phyloP scores from a whole-genome alignment of 129 eudicot genomes.

The Lonicera japonica region DNA sequence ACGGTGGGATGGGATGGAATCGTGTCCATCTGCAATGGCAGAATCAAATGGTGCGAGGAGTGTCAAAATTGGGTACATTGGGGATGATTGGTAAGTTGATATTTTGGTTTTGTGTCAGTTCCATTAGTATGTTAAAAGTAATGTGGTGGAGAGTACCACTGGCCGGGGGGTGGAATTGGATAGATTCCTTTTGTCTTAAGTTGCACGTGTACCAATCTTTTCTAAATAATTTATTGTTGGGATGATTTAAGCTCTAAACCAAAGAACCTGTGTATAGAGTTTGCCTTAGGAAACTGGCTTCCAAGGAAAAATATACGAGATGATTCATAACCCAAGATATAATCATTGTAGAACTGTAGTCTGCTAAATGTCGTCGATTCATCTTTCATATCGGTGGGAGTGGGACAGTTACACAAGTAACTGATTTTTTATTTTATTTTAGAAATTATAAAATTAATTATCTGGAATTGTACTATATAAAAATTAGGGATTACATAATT shows the following conservation, averaged over 20 bases:
- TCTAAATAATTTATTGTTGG: background rate
- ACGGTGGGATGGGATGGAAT: conserved; percentile 60
- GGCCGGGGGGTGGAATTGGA: background rate
- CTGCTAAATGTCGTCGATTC: no score
- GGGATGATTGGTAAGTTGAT: conserved; percentile 79
- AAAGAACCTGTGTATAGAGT: background rate
- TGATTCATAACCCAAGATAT: no score
- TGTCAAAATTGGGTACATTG: conserved; percentile 58
- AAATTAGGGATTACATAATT: no score
- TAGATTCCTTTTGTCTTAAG: background rate
- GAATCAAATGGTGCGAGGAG: conserved; percentile 15
- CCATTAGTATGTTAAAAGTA: background rate
- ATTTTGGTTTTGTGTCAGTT: background rate
- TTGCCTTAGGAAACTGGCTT: background rate
- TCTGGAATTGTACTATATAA: no score
- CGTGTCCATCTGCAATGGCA: conserved; percentile 14
- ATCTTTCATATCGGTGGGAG: no score
- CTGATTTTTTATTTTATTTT: no score
- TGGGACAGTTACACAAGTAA: no score
- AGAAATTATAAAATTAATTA: no score
- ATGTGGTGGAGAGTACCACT: background rate
- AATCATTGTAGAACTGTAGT: no score
- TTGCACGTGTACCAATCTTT: no score
- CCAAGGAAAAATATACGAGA: no score
- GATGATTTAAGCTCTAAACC: background rate